Base-by-base conservation (phyloP, 441 rosid species). In the Erodium trifolium region DNA sequence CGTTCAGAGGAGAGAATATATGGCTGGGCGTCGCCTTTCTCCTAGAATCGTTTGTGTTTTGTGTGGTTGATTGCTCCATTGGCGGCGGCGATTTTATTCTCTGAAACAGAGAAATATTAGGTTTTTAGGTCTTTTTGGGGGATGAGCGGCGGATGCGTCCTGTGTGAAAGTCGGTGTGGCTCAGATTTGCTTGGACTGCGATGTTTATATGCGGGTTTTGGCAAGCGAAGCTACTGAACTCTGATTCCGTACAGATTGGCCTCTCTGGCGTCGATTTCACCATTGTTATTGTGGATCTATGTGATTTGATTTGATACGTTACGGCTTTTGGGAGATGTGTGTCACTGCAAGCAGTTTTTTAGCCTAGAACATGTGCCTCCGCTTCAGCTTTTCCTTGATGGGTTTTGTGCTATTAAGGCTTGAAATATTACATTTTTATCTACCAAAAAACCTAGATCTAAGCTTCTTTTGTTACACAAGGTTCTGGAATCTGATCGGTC, bases 11-110 rank as follows among this genome's bases (percentile, higher is more conserved):
- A 31, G 34, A 31, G 34, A 3, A 8, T 29, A 45, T 59, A 10
- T 69, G 23, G 35, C 35, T 34, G 47, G 27, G 72, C 19, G 78
- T 65, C 71, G 57, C 65, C 34, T 31, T 3, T 31, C 34, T 31
- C 3, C 34, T 37, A 41, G 47, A 7, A 41, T 41, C 47, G 34
- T 31, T 31, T 31, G 34, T 31, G 34, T 31, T 31, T 31, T 31
- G 34, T 31, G 34, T 31, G 34, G 34, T 3, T 31, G 34, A 31
- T 31, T 31, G 34, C 34, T 31, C 34, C 34, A 31, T 31, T 31
- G 34, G 62, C 27, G 62, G 62, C 62, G 62, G 62, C 62, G 62
- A 8, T 55, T 55, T 16, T 14, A 0, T 43, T 10, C 13, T 43
- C 49, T 12, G 49, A 43, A 43, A 43, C 49, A 43, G 49, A 43